Evolutionary conservation across 805 yeast genomes (phyloP), one percentile per base, ranked within the genome.

Genomic region (Metschnikowia cubensis): DNA sequence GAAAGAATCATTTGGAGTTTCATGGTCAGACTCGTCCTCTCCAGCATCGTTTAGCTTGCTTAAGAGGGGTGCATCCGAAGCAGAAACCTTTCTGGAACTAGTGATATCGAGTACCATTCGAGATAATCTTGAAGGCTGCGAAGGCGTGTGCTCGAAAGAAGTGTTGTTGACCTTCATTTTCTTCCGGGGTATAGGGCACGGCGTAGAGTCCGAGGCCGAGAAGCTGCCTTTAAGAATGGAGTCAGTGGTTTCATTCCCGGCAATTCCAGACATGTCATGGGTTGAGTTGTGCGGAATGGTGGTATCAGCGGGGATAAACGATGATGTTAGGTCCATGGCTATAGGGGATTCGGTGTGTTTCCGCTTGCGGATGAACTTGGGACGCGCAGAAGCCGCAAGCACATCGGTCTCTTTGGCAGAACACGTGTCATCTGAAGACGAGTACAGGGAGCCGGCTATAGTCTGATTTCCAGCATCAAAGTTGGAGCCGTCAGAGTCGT

Each of bases 161-260:
- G 47, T 31, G 36, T 52, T 39, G 48, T 65, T 67, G 44, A 66
- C 62, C 52, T 63, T 65, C 35, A 69, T 51, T 48, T 61, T 66
- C 58, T 71, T 73, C n/a, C 74, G 58, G 6, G 76, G 74, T 2
- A 63, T 55, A 2, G 77, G 77, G 50, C 77, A 73, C 10, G 77
- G 77, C 3, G 77, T 73, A 10, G 75, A 69, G 57, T 73, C 74
- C 15, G 71, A 65, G n/a, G 60, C 62, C 22, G 69, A 63, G 40
- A 67, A 66, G 50, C 70, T 65, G 33, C 58, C 37, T 47, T 61
- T 64, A 52, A 56, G 51, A 38, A 57, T 45, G 35, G 51, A 43
- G 21, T 52, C 54, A 7, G 57, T 50, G 14, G 55, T 54, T 22
- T 50, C 55, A 40, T 50, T 56, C 33, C 59, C 52, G 18, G 42